These are phyloP conservation scores for Tylopilus vinaceipallidus DNA, from an alignment of 768 basidiomycete species.

Conservation along the genomic window DNA sequence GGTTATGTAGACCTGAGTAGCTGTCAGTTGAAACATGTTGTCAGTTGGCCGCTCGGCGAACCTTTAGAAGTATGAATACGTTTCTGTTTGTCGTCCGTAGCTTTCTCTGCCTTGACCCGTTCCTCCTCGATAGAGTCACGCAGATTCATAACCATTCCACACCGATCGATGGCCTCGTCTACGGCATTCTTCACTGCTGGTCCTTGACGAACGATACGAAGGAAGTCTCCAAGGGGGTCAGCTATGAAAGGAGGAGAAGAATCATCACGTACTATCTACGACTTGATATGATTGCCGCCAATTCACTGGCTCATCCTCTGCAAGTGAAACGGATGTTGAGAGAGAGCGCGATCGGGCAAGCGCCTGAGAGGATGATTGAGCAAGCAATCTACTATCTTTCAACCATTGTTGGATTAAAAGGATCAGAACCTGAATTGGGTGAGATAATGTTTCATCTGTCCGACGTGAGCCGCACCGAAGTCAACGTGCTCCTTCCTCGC, in stretches of 20 bases:
- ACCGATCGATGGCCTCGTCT: constrained; percentile 86
- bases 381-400: constrained; percentile 32
- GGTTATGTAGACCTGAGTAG: constrained; percentile 65
- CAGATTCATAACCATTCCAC: constrained; percentile 78
- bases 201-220: constrained; percentile 86
- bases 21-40: constrained; percentile 9
- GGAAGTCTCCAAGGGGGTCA: constrained; percentile 53
- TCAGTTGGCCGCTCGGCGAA: constrained; percentile 24
- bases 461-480: constrained; percentile 56
- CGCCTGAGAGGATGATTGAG: constrained; percentile 33
- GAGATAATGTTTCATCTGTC: background rate
- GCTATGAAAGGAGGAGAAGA: background rate
- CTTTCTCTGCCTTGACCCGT: constrained; percentile 73
- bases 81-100: constrained; percentile 69
- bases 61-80: constrained; percentile 70
- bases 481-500: constrained; percentile 84
- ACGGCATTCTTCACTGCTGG: constrained; percentile 82
- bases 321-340: constrained; percentile 34
- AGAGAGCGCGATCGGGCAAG: constrained; percentile 43
- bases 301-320: constrained; percentile 29
- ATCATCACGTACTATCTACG: constrained; percentile 73
- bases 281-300: constrained; percentile 73
- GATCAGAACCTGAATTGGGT: constrained; percentile 60
- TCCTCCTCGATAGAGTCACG: constrained; percentile 87
- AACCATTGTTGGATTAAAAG: constrained; percentile 86